Percentiles rank a stretch among this genome's conserved stretches.
Conservation (phyloP, 2,329 filamentous ascomycete species). For the Aureobasidium sp. region DNA sequence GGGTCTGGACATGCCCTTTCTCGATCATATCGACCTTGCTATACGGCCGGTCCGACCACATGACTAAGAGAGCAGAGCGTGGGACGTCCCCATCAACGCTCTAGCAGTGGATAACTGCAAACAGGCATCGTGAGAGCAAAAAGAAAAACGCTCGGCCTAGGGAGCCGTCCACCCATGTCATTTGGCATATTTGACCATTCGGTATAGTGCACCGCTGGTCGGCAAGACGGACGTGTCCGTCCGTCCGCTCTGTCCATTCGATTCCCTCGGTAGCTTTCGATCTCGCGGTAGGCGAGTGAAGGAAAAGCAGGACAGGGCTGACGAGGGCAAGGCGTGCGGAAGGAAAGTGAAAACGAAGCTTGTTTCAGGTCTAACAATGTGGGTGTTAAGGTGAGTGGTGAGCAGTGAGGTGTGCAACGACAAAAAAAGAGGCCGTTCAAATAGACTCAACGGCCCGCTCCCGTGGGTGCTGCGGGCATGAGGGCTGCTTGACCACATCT, state of each 20-base stretch:
- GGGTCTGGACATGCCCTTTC: not conserved
- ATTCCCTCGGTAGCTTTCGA: not conserved
- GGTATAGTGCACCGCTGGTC: not conserved
- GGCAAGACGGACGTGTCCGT: not conserved
- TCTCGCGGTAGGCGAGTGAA: not conserved
- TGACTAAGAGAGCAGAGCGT: not conserved
- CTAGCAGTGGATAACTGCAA: not conserved
- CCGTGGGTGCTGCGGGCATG: not conserved
- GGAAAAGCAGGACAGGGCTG: not conserved
- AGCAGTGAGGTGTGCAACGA: not conserved
- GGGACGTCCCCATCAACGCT: not conserved
- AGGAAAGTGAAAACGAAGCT: conserved; percentile 1
- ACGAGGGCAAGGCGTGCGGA: not conserved
- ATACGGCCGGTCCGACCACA: not conserved
- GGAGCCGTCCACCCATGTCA: not conserved
- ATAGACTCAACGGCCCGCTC: conserved; percentile 14
- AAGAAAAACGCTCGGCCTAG: not conserved
- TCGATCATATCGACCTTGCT: not conserved
- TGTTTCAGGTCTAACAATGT: not conserved
- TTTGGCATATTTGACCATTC: not conserved
- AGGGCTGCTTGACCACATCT: not conserved
- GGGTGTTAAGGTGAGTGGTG: not conserved
- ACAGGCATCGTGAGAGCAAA: not conserved
- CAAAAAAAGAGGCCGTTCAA: not conserved
- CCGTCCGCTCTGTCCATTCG: not conserved